Base-by-base conservation (phyloP, 2,329 filamentous ascomycete species). In the Nothophoma quercina region DNA sequence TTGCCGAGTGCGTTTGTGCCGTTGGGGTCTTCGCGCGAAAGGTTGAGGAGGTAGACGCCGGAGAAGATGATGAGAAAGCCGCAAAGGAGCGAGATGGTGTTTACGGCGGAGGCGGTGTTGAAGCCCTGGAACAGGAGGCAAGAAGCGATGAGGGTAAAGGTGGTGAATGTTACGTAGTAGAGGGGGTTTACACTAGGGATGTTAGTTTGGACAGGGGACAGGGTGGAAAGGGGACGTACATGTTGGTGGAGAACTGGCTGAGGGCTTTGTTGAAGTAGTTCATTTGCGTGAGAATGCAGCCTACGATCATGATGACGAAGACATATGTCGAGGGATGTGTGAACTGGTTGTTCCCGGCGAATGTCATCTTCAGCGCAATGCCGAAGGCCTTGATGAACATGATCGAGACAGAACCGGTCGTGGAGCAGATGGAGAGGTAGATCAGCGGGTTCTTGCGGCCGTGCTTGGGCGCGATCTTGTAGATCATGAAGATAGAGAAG, bases 231-330 rank as follows among this genome's bases (percentile, higher is more conserved):
- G 8, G 39, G 13, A 80, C 90, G 74, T 83, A 96, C 93, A 99
- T 96, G 66, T 96, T 96, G 25, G 95, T 97, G 23, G 91, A 93
- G 77, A 98, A 99, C 69, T 96, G 92, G 75, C 91, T 96, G 55
- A 99, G 80, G 7, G 95, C 95, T 77, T 99, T 99, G 82, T 99
- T 99, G 78, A 99, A 96, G 77, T 99, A 99, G 77, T 99, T 99
- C 95, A 99, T 98, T 81, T 99, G 95, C 7, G 93, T 97, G 63
- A 99, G 76, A 71, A 99, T 98, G 80, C 95, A 99, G 60, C 97
- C 91, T 3, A 83, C 82, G 0, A 93, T 95, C 60, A 98, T 85
- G 62, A 99, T 97, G 76, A 93, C 88, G 74, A 99, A 99, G 59
- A 97, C 93, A 68, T 99, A 99, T 54, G 96, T 99, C 41, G 92